phyloP scores from a whole-genome alignment of 2,329 filamentous ascomycete genomes.

The Davidsoniella neocaledoniae region DNA sequence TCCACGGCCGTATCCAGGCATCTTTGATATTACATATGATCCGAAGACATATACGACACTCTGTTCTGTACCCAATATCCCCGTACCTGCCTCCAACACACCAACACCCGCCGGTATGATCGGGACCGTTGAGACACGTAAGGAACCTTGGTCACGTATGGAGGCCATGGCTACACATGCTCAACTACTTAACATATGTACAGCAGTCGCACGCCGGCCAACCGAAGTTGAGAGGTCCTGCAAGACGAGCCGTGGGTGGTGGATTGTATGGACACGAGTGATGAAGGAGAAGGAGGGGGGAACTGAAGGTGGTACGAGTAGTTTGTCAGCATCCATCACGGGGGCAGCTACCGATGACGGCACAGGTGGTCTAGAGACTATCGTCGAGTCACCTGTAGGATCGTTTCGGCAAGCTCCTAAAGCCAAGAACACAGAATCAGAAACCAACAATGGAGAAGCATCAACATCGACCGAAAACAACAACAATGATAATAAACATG shows the following conservation, averaged over 20 bases:
- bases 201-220: slow-evolving; percentile 19
- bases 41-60: slow-evolving; percentile 37
- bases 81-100: slow-evolving; percentile 24
- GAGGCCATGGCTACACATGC: slow-evolving; percentile 50
- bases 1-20: slow-evolving; percentile 29
- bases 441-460: neutral
- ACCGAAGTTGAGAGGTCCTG: slow-evolving; percentile 42
- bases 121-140: slow-evolving; percentile 14
- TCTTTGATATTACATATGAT: slow-evolving; percentile 48
- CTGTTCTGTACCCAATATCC: slow-evolving; percentile 51
- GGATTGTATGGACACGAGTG: slow-evolving; percentile 50
- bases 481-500: slow-evolving; percentile 8
- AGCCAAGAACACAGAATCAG: no score
- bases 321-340: neutral
- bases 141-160: slow-evolving; percentile 35
- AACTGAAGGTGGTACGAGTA: neutral
- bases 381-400: slow-evolving; percentile 6
- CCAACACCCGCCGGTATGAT: slow-evolving; percentile 14
- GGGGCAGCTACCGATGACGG: neutral
- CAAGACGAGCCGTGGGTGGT: slow-evolving; percentile 52
- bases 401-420: neutral
- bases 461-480: slow-evolving; percentile 3
- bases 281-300: slow-evolving; percentile 17
- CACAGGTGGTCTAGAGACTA: slow-evolving; percentile 7
- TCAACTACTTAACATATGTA: slow-evolving; percentile 42